Conservation (phyloP, 78 protist genomes). For the Chrysochromulina parva region DNA sequence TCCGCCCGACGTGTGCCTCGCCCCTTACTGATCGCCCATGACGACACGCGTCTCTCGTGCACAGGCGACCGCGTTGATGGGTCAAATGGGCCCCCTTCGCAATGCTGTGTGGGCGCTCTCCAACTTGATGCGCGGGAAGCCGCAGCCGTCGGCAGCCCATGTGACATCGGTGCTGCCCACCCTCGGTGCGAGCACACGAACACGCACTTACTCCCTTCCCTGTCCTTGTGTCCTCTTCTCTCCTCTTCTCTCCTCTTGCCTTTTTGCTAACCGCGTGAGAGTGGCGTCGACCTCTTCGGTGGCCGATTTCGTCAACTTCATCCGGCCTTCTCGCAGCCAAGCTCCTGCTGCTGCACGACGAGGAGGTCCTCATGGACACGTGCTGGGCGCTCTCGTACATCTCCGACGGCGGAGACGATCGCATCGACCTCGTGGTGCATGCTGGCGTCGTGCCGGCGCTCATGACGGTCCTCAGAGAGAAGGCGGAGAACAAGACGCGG, state of each 20-base stretch:
- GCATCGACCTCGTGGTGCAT: background rate
- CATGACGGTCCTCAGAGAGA: background rate
- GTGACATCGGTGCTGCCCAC: background rate
- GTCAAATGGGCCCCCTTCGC: background rate
- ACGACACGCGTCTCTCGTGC: too few relatives aligned
- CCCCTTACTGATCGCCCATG: too few relatives aligned
- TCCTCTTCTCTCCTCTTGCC: too few relatives aligned
- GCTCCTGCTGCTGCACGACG: background rate
- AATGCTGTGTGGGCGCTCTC: background rate
- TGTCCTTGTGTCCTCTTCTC: too few relatives aligned
- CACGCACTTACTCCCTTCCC: too few relatives aligned
- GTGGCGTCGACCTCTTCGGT: too few relatives aligned
- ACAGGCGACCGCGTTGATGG: background rate
- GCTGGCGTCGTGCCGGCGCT: background rate
- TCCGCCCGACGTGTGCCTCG: too few relatives aligned
- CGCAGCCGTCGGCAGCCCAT: background rate
- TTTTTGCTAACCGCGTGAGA: too few relatives aligned
- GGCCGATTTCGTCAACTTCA: too few relatives aligned
- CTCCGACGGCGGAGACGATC: background rate
- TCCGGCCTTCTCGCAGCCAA: too few relatives aligned
- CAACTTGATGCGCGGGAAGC: conserved; percentile 27
- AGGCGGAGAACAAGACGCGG: background rate
- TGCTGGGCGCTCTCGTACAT: conserved; percentile 23
- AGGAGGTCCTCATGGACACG: background rate
- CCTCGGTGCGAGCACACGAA: background rate